Base-by-base conservation (phyloP, 257 asterid genomes). In the Parsonsia alboflavescens region DNA sequence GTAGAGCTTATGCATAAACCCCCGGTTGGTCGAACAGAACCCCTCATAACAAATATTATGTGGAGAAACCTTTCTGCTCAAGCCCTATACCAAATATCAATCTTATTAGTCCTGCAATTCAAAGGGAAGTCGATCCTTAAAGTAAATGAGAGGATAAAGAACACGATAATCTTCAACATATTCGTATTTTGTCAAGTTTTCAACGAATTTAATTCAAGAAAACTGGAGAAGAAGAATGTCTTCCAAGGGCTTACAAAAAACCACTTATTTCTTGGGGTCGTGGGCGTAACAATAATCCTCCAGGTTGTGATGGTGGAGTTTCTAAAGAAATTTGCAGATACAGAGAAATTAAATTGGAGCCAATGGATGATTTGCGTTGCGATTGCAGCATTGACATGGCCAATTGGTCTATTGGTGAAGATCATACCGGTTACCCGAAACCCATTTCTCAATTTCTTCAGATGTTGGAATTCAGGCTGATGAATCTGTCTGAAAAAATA, bases 41-140 rank as follows among this genome's bases (percentile, higher is more conserved):
- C 82, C 8, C 82, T 78, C 45, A 49, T 78, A 58, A 78, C 82
- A 22, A 78, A 57, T 16, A 65, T 72, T 24, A 78, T 78, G 78
- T 78, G 75, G 82, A 73, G 82, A 68, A 78, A 78, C 70, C 72
- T 78, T 10, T 48, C 71, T 21, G 78, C 82, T 7, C 82, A 78
- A 68, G 72, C 82, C 3, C 7, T 78, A 5, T 78, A 78, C 75
- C 75, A 78, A 44, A 44, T 78, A 15, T 15, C 67, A 21, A 41
- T 78, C 69, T 70, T 73, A 28, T 41, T 78, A 72, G 44, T 61
- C 57, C 36, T 78, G 52, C 82, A 67, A 33, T 78, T 69, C 73
- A 73, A 13, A 48, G 75, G 75, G 21, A 74, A 19, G 16, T 56
- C 78, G 0, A 73, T 78, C 68, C 64, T 77, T 17, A 71, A 72